A percentile compares a stretch with the other conserved stretches of the same genome.
Conservation (phyloP, 1,284 basidiomycete genomes). For the Boletus holoroseus region DNA sequence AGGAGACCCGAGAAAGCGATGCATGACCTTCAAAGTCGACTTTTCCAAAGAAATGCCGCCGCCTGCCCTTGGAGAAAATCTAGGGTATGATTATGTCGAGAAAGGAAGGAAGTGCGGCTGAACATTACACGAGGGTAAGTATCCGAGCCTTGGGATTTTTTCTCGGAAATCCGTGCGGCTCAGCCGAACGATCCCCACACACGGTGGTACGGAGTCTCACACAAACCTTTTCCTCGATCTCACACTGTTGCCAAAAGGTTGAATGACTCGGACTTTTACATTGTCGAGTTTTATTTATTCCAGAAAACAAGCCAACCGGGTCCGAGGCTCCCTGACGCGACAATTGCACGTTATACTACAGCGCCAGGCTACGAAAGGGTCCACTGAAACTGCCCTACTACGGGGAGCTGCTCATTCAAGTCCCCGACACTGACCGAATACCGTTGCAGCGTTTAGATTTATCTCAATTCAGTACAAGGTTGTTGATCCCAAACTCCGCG, state of each 20-base stretch:
- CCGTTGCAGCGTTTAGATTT: not conserved
- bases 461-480: slow-evolving; percentile 1
- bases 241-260: not conserved
- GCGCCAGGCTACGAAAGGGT: not conserved
- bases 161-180: not conserved
- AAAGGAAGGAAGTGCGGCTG: not conserved
- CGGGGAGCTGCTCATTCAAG: not conserved
- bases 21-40: slow-evolving; percentile 5
- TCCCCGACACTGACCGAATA: not conserved
- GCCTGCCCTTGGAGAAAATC: slow-evolving; percentile 1
- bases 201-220: slow-evolving; percentile 4
- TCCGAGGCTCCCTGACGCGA: not conserved
- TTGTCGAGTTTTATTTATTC: not conserved
- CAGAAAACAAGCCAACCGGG: not conserved
- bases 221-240: not conserved
- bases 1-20: not conserved
- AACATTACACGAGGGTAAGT: not conserved
- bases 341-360: not conserved
- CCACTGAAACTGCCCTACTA: not conserved
- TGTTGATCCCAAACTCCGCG: slow-evolving; percentile 23
- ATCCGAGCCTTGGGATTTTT: not conserved
- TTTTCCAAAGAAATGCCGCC: not conserved
- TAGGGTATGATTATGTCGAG: slow-evolving; percentile 1
- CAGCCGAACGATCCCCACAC: not conserved
- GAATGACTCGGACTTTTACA: not conserved